Conservation (phyloP, 352 stramenopile genomes). For the Phytophthora multivora region DNA sequence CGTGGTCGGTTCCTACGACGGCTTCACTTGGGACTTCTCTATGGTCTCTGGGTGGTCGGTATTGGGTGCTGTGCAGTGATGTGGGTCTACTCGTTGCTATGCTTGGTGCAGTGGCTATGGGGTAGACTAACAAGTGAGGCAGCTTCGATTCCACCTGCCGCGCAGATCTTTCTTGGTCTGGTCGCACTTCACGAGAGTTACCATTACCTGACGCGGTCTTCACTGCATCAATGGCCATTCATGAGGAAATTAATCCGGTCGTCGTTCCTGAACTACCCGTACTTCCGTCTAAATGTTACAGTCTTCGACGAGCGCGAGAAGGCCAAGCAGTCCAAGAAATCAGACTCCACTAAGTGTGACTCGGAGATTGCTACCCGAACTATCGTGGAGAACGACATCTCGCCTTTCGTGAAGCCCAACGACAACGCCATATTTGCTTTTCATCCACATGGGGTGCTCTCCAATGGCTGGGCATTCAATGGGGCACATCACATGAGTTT, state of each 20-base stretch:
- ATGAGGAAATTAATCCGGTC: slow-evolving; percentile 44
- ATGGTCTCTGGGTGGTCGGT: slow-evolving; percentile 33
- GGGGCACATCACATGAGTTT: slow-evolving; percentile 57
- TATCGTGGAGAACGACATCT: slow-evolving; percentile 15
- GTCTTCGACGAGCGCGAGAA: slow-evolving; percentile 44
- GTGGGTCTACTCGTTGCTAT: slow-evolving; percentile 24
- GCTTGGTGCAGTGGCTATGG: slow-evolving; percentile 13
- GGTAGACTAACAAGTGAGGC: not conserved
- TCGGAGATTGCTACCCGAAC: slow-evolving; percentile 1
- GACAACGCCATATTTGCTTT: slow-evolving; percentile 42
- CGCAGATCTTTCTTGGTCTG: slow-evolving; percentile 33
- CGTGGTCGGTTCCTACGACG: slow-evolving; percentile 37
- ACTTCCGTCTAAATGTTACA: slow-evolving; percentile 47
- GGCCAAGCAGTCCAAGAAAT: slow-evolving; percentile 7
- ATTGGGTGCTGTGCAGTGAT: slow-evolving; percentile 33
- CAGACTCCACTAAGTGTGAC: not conserved
- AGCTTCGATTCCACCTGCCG: slow-evolving; percentile 6
- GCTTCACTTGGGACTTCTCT: slow-evolving; percentile 27
- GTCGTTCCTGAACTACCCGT: slow-evolving; percentile 50
- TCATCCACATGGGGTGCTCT: slow-evolving; percentile 70
- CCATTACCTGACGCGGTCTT: slow-evolving; percentile 26
- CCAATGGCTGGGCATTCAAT: slow-evolving; percentile 54
- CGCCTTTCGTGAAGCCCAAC: slow-evolving; percentile 13
- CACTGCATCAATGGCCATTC: slow-evolving; percentile 44
- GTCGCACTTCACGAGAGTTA: slow-evolving; percentile 54